A percentile compares a stretch with the other conserved stretches of the same genome.
These are phyloP conservation scores for Sechiopsis laciniata DNA, from an alignment of 306 rosid genomes.

Conservation along the genomic window DNA sequence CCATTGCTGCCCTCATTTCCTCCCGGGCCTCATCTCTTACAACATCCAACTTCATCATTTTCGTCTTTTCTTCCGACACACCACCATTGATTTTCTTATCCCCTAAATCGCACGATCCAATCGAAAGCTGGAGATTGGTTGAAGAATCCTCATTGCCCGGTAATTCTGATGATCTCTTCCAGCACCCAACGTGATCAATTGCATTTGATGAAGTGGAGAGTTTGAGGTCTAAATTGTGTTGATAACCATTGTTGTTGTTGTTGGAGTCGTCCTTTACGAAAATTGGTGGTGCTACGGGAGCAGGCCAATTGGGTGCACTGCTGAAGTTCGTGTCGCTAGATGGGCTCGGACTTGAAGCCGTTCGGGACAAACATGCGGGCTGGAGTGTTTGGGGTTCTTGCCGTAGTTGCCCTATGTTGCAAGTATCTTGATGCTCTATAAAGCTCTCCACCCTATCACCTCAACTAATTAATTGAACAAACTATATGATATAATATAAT, in stretches of 20 bases:
- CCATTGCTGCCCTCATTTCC: constrained; percentile 58
- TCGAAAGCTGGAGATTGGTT: constrained; percentile 73
- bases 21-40: constrained; percentile 31
- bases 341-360: constrained; percentile 86
- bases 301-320: constrained; percentile 33
- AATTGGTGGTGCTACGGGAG: constrained; percentile 56
- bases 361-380: constrained; percentile 60
- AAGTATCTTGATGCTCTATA: constrained; percentile 97
- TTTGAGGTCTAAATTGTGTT: constrained; percentile 80
- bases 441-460: constrained; percentile 71
- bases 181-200: too few species aligned
- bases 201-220: constrained; percentile 58
- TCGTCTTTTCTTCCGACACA: background rate
- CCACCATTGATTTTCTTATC: background rate
- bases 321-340: constrained; percentile 80
- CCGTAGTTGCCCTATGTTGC: constrained; percentile 66
- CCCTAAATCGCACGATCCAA: constrained; percentile 61
- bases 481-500: too few species aligned
- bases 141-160: constrained; percentile 30
- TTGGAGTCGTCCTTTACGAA: constrained; percentile 31
- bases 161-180: too few species aligned
- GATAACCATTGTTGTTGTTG: constrained; percentile 4
- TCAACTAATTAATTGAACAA: too few species aligned
- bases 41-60: background rate
- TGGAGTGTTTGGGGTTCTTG: constrained; percentile 54